Evolutionary conservation across 108 stramenopile species (phyloP), one percentile per base, ranked within the genome.

Genomic region (Conticribra weissflogii): DNA sequence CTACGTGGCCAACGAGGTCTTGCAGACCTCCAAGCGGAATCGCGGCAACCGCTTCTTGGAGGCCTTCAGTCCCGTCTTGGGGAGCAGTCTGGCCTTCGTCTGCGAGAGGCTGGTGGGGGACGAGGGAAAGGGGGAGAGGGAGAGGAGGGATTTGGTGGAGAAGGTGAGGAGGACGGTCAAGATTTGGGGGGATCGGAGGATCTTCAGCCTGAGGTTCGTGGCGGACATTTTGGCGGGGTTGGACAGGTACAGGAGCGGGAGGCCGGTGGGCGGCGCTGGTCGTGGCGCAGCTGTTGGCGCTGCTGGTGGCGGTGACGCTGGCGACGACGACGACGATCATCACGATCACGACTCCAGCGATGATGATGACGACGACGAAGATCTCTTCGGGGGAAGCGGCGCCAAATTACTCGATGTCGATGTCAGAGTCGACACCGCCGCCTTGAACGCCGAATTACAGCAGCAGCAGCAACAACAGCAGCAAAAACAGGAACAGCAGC

Each of bases 1-100:
- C 25, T 95, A 95, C 72, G 91, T 95, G 22, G 90, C 90, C 58
- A 95, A 95, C 66, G 93, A 95, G 74, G 87, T 88, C 5, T 45
- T 95, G 46, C 93, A 95, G 63, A 92, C 82, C 24, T 82, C 81
- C 32, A 92, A 92, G 74, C 67, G 91, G n/a, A 91, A 95, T 79
- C 81, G 89, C n/a, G 90, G 93, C 12, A 88, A 72, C 66, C 87
- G 86, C 51, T 95, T 91, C 59, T 49, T 95, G 57, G 93, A 92
- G 71, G 90, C 90, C 14, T 91, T 95, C 71, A 67, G 72, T 67
- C 87, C 87, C 0, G 78, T 89, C 9, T 58, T 90, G 61, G 89
- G 89, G 8, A 85, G 85, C 52, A 68, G 87, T 28, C 76, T 95
- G 66, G 50, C 36, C 4, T 82, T 66, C 67, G 81, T 91, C 49